phyloP scores from a whole-genome alignment of 257 asterid genomes.

The Hygrophila difformis region DNA sequence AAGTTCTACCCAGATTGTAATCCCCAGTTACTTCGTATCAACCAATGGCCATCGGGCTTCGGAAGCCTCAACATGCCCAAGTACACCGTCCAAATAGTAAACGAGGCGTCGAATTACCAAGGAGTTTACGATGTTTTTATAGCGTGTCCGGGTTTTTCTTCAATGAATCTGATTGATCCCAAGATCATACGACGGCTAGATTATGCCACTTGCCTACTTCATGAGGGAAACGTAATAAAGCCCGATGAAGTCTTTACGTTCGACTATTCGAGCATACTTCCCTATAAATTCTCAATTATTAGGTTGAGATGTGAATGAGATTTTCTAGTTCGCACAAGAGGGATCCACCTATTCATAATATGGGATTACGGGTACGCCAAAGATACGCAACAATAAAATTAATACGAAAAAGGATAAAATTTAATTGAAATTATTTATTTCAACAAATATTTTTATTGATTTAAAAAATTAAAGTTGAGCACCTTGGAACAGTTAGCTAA shows the following conservation, averaged over 20 bases:
- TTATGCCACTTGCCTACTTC: slow-evolving; percentile 27
- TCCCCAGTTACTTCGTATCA: slow-evolving; percentile 19
- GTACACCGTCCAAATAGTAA: slow-evolving; percentile 43
- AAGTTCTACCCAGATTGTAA: slow-evolving; percentile 20
- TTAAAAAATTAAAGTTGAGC: no score
- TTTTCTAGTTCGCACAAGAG: no score
- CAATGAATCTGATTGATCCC: slow-evolving; percentile 46
- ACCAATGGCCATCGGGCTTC: slow-evolving; percentile 59
- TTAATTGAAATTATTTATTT: no score
- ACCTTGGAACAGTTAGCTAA: no score
- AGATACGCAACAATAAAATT: no score
- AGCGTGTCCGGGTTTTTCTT: slow-evolving; percentile 45
- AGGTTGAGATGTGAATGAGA: slow-evolving; percentile 26
- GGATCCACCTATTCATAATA: no score
- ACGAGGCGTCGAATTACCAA: slow-evolving; percentile 28
- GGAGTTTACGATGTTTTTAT: slow-evolving; percentile 43
- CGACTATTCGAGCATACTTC: slow-evolving; percentile 48
- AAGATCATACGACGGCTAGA: slow-evolving; percentile 33
- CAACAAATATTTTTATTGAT: no score
- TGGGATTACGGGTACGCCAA: no score
- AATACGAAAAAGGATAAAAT: no score
- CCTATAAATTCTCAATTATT: slow-evolving; percentile 30
- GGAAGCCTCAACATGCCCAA: slow-evolving; percentile 45
- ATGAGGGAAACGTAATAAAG: slow-evolving; percentile 31
- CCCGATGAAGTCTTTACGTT: slow-evolving; percentile 57